phyloP scores from a whole-genome alignment of 1,139 yeast species.

The Nakaseomyces delphensis region DNA sequence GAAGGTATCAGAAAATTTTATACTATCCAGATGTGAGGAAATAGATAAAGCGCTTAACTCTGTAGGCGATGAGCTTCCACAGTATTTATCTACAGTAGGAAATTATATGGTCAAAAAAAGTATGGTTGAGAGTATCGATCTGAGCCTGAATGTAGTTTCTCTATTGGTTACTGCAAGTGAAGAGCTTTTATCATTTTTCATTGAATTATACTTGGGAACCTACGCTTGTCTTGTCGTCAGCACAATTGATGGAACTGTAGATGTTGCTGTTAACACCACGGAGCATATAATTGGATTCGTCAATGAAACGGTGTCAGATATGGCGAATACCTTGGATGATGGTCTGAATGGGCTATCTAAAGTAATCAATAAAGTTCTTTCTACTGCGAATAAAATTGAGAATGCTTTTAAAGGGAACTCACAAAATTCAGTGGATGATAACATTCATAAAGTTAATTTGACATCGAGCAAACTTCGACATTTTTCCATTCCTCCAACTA shows the following conservation, averaged over 20 bases:
- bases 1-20: conserved; percentile 31
- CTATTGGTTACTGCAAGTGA: conserved; percentile 50
- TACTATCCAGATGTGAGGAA: conserved; percentile 37
- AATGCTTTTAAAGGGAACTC: conserved; percentile 45
- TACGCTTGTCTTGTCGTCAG: conserved; percentile 74
- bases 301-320: conserved; percentile 47
- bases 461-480: conserved; percentile 49
- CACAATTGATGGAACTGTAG: conserved; percentile 62
- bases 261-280: conserved; percentile 65
- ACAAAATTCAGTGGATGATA: conserved; percentile 28
- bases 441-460: conserved; percentile 43
- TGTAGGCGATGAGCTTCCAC: conserved; percentile 43
- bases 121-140: conserved; percentile 41
- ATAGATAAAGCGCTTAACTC: conserved; percentile 40
- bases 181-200: conserved; percentile 49
- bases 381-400: conserved; percentile 41
- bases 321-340: conserved; percentile 52
- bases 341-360: conserved; percentile 50
- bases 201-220: conserved; percentile 75
- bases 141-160: conserved; percentile 35
- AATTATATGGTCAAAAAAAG: conserved; percentile 43
- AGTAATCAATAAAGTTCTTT: conserved; percentile 43
- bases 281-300: conserved; percentile 51
- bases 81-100: conserved; percentile 45
- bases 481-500: conserved; percentile 53